A percentile compares a stretch with the other conserved stretches of the same genome.
These are phyloP conservation scores for Chaetomium cochliodes DNA, from an alignment of 495 filamentous ascomycete species.

Conservation along the genomic window DNA sequence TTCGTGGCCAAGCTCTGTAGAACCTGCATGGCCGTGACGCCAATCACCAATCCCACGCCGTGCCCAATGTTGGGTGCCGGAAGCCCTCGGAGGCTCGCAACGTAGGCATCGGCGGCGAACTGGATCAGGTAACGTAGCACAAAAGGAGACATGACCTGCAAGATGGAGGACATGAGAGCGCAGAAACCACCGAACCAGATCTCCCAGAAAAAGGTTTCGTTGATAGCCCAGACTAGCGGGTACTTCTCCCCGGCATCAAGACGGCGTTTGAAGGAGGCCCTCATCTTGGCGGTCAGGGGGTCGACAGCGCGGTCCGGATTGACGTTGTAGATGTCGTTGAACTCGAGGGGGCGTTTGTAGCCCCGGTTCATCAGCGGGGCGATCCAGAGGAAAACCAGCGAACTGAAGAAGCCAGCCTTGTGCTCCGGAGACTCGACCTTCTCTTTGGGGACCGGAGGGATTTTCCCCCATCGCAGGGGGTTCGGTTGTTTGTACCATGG, in stretches of 20 bases:
- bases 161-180: slow-evolving; percentile 65
- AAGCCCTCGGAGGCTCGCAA: slow-evolving; percentile 48
- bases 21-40: slow-evolving; percentile 73
- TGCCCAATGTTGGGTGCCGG: slow-evolving; percentile 60
- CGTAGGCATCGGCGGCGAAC: slow-evolving; percentile 76
- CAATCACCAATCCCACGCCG: slow-evolving; percentile 73
- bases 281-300: slow-evolving; percentile 60
- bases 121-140: slow-evolving; percentile 71
- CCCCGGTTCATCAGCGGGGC: slow-evolving; percentile 68
- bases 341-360: slow-evolving; percentile 79
- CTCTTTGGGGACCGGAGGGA: slow-evolving; percentile 60
- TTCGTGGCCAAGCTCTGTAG: slow-evolving; percentile 69
- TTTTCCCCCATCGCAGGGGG: slow-evolving; percentile 59
- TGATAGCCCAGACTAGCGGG: slow-evolving; percentile 74
- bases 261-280: slow-evolving; percentile 65
- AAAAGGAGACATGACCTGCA: slow-evolving; percentile 74
- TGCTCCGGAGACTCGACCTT: slow-evolving; percentile 56
- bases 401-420: slow-evolving; percentile 58
- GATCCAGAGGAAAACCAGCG: slow-evolving; percentile 67
- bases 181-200: slow-evolving; percentile 81
- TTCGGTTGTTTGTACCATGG: slow-evolving; percentile 63
- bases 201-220: slow-evolving; percentile 83
- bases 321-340: slow-evolving; percentile 82
- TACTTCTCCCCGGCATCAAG: slow-evolving; percentile 65
- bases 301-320: slow-evolving; percentile 77